These are phyloP conservation scores for Rhizomucor miehei DNA, from an alignment of 371 early-diverging fungal species.

Conservation along the genomic window DNA sequence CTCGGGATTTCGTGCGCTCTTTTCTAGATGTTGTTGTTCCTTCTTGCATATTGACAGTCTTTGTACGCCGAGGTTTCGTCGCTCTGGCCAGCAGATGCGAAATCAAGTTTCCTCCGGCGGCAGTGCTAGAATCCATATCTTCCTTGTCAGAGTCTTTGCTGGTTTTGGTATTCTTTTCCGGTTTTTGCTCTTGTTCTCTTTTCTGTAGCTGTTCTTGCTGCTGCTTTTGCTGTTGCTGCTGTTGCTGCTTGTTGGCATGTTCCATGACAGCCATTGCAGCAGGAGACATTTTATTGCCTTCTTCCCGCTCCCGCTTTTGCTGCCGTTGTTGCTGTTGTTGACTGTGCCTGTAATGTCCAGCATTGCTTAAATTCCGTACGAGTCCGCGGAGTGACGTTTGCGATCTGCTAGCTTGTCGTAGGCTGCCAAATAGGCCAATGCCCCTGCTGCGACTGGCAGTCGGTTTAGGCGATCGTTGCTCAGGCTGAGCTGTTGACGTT, in stretches of 20 bases:
- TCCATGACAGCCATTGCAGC: slow-evolving; percentile 24
- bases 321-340: slow-evolving; percentile 4
- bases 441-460: background rate
- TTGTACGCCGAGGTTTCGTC: slow-evolving; percentile 12
- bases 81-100: slow-evolving; percentile 22
- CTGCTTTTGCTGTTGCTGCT: background rate
- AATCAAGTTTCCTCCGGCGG: slow-evolving; percentile 9
- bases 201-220: slow-evolving; percentile 1
- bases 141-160: background rate
- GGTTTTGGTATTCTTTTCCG: background rate
- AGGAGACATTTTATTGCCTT: slow-evolving; percentile 9
- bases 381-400: slow-evolving; percentile 16
- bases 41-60: slow-evolving; percentile 16
- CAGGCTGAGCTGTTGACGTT: background rate
- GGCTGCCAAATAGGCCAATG: slow-evolving; percentile 23
- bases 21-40: background rate
- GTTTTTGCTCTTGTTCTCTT: background rate
- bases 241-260: slow-evolving; percentile 9
- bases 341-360: background rate
- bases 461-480: background rate
- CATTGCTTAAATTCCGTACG: slow-evolving; percentile 20
- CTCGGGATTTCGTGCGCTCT: slow-evolving; percentile 21
- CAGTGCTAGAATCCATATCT: background rate
- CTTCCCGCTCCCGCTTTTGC: slow-evolving; percentile 2
- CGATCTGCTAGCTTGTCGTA: slow-evolving; percentile 20